Percentiles rank a stretch among this genome's conserved stretches.
Evolutionary conservation across 2,329 filamentous ascomycete species (phyloP).

Genomic region (Mycosphaerella sp.): DNA sequence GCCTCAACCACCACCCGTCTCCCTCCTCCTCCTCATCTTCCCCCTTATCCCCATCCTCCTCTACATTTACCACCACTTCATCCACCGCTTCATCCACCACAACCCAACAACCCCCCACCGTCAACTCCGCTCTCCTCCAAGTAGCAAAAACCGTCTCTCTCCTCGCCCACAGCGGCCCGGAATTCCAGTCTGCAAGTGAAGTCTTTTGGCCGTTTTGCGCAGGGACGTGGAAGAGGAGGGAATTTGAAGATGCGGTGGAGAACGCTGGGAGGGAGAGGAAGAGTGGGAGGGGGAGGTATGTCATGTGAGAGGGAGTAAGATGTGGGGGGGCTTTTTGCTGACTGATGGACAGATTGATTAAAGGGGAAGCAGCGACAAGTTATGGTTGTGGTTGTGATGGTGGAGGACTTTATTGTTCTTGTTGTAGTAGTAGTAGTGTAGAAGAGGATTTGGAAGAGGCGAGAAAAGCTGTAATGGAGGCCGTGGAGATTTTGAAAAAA

Average conservation of each 20-base stretch:
- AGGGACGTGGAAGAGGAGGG: constrained; percentile 10
- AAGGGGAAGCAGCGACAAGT: no score
- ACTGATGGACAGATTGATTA: no score
- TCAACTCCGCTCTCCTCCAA: constrained; percentile 12
- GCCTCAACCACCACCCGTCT: not conserved
- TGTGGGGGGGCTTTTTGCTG: no score
- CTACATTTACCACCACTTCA: no score
- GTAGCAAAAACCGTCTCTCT: constrained; percentile 15
- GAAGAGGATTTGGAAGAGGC: constrained; percentile 15
- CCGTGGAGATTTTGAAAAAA: constrained; percentile 12
- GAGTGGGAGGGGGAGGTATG: not conserved
- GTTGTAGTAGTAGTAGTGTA: not conserved
- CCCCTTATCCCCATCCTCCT: no score
- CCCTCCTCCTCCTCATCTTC: not conserved
- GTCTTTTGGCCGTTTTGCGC: constrained; percentile 20
- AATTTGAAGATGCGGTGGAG: constrained; percentile 12
- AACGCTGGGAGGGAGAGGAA: not conserved
- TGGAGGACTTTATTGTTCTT: not conserved
- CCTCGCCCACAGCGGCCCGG: constrained; percentile 13
- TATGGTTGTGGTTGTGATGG: not conserved
- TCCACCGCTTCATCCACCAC: not conserved
- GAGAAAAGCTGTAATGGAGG: constrained; percentile 11
- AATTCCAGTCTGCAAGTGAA: constrained; percentile 10
- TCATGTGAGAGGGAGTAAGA: not conserved
- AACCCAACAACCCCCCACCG: not conserved